These are phyloP conservation scores for Macrolepiota dolichaula DNA, from an alignment of 768 basidiomycete genomes.

Conservation along the genomic window DNA sequence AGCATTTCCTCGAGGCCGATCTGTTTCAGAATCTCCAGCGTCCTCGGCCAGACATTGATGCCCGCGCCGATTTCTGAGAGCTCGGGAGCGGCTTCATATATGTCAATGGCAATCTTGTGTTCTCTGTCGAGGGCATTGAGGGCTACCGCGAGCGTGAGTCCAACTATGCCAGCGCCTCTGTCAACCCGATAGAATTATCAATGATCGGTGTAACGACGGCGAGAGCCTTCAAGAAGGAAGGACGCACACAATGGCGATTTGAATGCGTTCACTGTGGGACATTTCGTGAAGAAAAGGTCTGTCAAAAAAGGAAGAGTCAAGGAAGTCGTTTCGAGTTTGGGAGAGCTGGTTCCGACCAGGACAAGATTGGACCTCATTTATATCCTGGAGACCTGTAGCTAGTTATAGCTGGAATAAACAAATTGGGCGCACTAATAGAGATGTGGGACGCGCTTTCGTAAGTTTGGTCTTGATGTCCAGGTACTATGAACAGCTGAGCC, in stretches of 20 bases:
- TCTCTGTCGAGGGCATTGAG: constrained; percentile 22
- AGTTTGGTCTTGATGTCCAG: too few relatives aligned
- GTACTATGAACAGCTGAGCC: too few relatives aligned
- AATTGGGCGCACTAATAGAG: neutral
- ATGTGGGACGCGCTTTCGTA: neutral
- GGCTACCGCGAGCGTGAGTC: constrained; percentile 33
- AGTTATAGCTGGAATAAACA: neutral
- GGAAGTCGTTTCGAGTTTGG: neutral
- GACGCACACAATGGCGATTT: neutral
- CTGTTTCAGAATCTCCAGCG: constrained; percentile 13
- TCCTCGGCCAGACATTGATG: constrained; percentile 32
- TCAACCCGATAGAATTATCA: neutral
- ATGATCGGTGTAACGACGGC: neutral
- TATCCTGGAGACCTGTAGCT: neutral
- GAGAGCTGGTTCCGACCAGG: neutral
- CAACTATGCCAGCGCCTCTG: constrained; percentile 41
- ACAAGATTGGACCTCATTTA: neutral
- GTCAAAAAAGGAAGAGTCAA: neutral
- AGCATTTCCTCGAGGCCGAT: constrained; percentile 14
- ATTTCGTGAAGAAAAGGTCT: neutral
- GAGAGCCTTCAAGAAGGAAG: neutral
- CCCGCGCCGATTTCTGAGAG: constrained; percentile 44
- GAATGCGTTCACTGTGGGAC: neutral
- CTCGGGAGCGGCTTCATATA: constrained; percentile 38
- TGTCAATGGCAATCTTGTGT: constrained; percentile 27